A percentile compares a stretch with the other conserved stretches of the same genome.
These are phyloP conservation scores for Plasmodium blacklocki DNA, from an alignment of 169 alveolate species.

Conservation along the genomic window DNA sequence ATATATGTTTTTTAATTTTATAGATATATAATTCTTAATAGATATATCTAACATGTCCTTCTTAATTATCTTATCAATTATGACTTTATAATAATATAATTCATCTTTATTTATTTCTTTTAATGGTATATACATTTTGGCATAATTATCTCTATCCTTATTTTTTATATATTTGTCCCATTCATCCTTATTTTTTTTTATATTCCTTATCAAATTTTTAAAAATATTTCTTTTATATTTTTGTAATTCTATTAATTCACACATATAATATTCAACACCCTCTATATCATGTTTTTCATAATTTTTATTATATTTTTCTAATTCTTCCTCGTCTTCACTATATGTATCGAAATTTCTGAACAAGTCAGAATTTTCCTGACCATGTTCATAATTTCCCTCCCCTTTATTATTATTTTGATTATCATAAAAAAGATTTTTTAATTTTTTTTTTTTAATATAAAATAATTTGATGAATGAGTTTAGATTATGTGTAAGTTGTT, in stretches of 20 bases:
- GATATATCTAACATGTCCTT: slow-evolving; percentile 5
- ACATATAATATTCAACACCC: slow-evolving; percentile 2
- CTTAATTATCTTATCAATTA: slow-evolving; percentile 23
- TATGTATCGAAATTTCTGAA: background rate
- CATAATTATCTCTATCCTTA: background rate
- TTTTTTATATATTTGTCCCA: slow-evolving; percentile 32
- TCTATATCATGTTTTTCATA: background rate
- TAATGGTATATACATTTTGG: slow-evolving; percentile 4
- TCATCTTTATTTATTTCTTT: slow-evolving; percentile 27
- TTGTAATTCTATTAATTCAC: slow-evolving; percentile 18
- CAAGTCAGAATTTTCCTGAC: background rate
- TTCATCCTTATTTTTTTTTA: background rate
- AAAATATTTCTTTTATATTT: background rate
- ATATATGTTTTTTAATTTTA: slow-evolving; percentile 6
- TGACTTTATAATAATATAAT: slow-evolving; percentile 22
- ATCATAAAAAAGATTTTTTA: slow-evolving; percentile 1
- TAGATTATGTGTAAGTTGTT: background rate
- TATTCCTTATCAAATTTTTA: slow-evolving; percentile 13
- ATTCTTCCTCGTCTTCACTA: slow-evolving; percentile 13
- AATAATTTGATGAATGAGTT: slow-evolving; percentile 11
- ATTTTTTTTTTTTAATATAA: slow-evolving; percentile 19
- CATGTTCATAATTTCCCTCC: background rate
- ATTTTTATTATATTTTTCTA: background rate
- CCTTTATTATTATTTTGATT: background rate
- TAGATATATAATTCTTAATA: slow-evolving; percentile 10